Conservation (phyloP, 1,139 yeast species). For the Blastobotrys serpentis region DNA sequence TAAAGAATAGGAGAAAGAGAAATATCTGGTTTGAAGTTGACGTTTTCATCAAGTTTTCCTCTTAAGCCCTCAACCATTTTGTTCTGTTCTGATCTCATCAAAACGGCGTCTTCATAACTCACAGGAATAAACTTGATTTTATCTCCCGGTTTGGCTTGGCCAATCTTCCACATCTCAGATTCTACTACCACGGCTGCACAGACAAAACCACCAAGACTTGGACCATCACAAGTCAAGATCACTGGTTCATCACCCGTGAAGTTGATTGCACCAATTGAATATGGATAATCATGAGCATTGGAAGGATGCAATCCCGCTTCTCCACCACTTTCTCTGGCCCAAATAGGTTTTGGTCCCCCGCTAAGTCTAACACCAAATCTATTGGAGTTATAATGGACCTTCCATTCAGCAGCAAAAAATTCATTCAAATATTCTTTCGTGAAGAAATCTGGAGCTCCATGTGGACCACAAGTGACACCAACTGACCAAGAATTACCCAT, state of each 20-base stretch:
- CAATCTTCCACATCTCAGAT: constrained; percentile 98
- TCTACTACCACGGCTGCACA: constrained; percentile 95
- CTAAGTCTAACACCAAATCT: constrained; percentile 86
- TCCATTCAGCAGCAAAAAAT: constrained; percentile 80
- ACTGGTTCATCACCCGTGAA: constrained; percentile 99
- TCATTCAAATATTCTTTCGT: constrained; percentile 68
- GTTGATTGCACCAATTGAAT: constrained; percentile 93
- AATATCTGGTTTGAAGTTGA: not conserved
- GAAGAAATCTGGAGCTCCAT: constrained; percentile 95
- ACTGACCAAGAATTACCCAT: constrained; percentile 72
- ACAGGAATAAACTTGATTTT: constrained; percentile 76
- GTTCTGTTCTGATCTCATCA: constrained; percentile 61
- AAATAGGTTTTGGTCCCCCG: constrained; percentile 91
- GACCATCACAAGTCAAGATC: constrained; percentile 94
- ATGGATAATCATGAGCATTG: constrained; percentile 95
- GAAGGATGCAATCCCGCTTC: constrained; percentile 98
- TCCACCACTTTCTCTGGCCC: constrained; percentile 98
- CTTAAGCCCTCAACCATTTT: constrained; percentile 26
- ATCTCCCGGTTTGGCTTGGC: constrained; percentile 96
- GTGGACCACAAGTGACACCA: constrained; percentile 96
- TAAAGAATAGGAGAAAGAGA: constrained; percentile 52
- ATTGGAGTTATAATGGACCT: constrained; percentile 93
- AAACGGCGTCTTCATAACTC: constrained; percentile 63
- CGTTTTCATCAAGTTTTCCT: constrained; percentile 9
- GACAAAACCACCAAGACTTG: constrained; percentile 95